These are phyloP conservation scores for Mycena vulgaris DNA, from an alignment of 768 basidiomycete genomes.

Conservation along the genomic window DNA sequence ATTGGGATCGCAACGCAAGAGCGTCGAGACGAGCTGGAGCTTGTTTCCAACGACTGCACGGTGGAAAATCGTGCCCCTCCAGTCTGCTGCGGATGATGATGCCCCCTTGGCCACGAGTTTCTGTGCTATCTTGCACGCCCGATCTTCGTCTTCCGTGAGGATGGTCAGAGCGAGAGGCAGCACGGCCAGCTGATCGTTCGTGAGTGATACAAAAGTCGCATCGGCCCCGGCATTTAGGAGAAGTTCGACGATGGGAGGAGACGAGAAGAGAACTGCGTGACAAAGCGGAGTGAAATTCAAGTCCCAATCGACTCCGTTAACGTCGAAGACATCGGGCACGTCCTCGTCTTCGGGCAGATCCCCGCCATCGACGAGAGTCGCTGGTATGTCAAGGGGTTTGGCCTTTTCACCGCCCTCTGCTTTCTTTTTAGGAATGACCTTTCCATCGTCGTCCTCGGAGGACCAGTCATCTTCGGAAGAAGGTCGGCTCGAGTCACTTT, in stretches of 20 bases:
- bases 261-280: conserved; percentile 65
- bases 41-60: conserved; percentile 52
- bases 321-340: conserved; percentile 67
- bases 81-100: conserved; percentile 57
- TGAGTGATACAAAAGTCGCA: conserved; percentile 51
- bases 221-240: conserved; percentile 66
- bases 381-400: too few relatives aligned
- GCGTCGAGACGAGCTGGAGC: conserved; percentile 53
- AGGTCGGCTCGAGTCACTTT: conserved; percentile 18
- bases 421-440: conserved; percentile 41
- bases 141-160: conserved; percentile 57
- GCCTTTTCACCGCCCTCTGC: too few relatives aligned
- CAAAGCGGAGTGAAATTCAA: conserved; percentile 65
- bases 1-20: conserved; percentile 60
- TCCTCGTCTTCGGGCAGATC: conserved; percentile 65
- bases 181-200: conserved; percentile 40
- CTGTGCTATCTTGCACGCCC: conserved; percentile 55
- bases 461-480: conserved; percentile 68
- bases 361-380: conserved; percentile 31
- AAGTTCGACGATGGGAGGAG: conserved; percentile 40
- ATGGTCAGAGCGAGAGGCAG: conserved; percentile 58
- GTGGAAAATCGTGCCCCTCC: conserved; percentile 59
- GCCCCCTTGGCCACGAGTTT: conserved; percentile 57
- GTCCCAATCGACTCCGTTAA: conserved; percentile 71
- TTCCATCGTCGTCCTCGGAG: conserved; percentile 55